Evolutionary conservation across 257 asterid genomes (phyloP), one percentile per base, ranked within the genome.

Genomic region (Leptodermis oblonga): DNA sequence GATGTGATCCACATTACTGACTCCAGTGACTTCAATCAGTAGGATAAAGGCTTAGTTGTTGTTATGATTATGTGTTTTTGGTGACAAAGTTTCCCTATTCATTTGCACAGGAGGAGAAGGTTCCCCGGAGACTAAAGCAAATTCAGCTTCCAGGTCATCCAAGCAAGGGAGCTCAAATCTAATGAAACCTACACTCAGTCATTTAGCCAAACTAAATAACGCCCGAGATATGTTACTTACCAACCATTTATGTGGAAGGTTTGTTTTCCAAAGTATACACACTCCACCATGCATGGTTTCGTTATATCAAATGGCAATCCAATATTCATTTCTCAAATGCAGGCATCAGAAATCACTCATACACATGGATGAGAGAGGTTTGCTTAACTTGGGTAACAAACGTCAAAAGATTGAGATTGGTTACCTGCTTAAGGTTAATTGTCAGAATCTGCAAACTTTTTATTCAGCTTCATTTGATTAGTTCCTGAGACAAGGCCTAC

Each of bases 101-200:
- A 63, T 33, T 48, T 51, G 46, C 56, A 31, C 78, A 80, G 90
- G 81, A 71, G 77, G 72, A 73, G 60, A 62, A 28, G 85, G 76
- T 73, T 59, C 59, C 54, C 34, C 76, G 67, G 83, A 82, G 63
- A 43, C 76, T 26, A 84, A 82, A 69, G 34, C 73, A 42, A 82
- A 76, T 70, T 34, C 83, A 23, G 56, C 20, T 55, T 43, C 65
- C 37, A 79, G 80, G 71, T 43, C 68, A 75, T 74, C 73, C 36
- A 81, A 76, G 69, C 61, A 83, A 53, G 78, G 82, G 76, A 82
- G 78, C 67, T 85, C 88, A 42, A 89, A 86, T 53, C 81, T 88
- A 12, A 82, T 94, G 97, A 86, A 82, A 73, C 97, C 96, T 53
- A 94, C 99, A 39, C 90, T 89, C 8, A 87, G 99, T 79, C 92